Evolutionary conservation across 768 basidiomycete species (phyloP).

Genomic region (Pisolithus microcarpus): DNA sequence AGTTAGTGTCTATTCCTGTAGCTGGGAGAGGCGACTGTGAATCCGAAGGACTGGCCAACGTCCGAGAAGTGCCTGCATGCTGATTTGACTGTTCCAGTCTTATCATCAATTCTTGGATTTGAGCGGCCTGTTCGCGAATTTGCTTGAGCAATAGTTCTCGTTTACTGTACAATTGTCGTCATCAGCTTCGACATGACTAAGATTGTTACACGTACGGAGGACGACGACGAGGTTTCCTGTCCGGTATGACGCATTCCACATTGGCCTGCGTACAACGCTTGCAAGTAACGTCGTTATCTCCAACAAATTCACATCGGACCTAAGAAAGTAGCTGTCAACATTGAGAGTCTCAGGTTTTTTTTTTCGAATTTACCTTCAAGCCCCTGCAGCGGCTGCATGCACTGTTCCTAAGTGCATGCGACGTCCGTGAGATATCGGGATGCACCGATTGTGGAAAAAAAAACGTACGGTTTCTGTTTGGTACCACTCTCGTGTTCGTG

Average conservation of each 20-base stretch:
- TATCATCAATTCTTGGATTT: slow-evolving; percentile 66
- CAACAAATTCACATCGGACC: slow-evolving; percentile 72
- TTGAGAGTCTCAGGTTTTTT: background rate
- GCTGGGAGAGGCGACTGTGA: slow-evolving; percentile 32
- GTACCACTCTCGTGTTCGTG: slow-evolving; percentile 14
- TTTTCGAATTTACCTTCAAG: slow-evolving; percentile 32
- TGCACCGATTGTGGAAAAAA: background rate
- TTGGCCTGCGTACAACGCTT: slow-evolving; percentile 65
- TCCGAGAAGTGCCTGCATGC: slow-evolving; percentile 10
- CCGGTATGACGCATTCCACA: slow-evolving; percentile 74
- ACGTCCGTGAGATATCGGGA: background rate
- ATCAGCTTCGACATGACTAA: background rate
- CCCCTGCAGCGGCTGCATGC: slow-evolving; percentile 69
- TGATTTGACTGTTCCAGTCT: slow-evolving; percentile 49
- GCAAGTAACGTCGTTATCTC: slow-evolving; percentile 59
- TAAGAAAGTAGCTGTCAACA: slow-evolving; percentile 25
- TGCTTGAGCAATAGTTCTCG: slow-evolving; percentile 72
- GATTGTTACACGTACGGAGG: slow-evolving; percentile 53
- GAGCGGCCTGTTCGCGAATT: slow-evolving; percentile 66
- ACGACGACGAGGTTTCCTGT: slow-evolving; percentile 70
- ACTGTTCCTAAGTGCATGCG: slow-evolving; percentile 33
- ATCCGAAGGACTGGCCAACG: slow-evolving; percentile 19
- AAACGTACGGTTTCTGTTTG: slow-evolving; percentile 19
- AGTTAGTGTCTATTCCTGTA: slow-evolving; percentile 14
- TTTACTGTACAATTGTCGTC: slow-evolving; percentile 41